A percentile compares a stretch with the other conserved stretches of the same genome.
These are phyloP conservation scores for Phytopythium oedochilum DNA, from an alignment of 352 stramenopile species.

Conservation along the genomic window DNA sequence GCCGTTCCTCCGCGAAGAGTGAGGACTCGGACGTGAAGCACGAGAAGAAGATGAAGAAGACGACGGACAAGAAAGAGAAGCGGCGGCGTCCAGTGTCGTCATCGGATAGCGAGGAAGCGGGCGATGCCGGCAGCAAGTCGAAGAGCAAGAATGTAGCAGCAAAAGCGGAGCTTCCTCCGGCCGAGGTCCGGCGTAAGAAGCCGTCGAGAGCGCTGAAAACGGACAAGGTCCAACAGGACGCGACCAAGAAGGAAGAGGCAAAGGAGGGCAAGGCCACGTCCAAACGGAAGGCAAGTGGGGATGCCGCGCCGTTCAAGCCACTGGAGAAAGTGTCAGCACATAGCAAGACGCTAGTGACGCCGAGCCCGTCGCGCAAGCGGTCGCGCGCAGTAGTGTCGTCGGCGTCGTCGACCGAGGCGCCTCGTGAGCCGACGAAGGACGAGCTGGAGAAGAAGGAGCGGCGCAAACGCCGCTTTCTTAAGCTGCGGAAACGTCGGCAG, in stretches of 20 bases:
- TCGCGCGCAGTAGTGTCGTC: background rate
- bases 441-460: background rate
- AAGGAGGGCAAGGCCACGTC: background rate
- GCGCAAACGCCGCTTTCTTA: background rate
- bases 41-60: background rate
- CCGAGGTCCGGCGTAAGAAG: background rate
- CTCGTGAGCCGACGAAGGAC: background rate
- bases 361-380: slow-evolving; percentile 1
- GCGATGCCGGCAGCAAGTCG: background rate
- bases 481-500: slow-evolving; percentile 1
- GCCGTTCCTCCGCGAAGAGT: background rate
- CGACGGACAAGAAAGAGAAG: background rate
- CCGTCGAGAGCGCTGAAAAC: background rate
- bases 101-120: background rate
- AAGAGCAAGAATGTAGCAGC: background rate
- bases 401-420: background rate
- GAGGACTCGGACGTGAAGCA: background rate
- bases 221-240: background rate
- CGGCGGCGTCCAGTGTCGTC: background rate
- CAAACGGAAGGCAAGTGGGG: background rate
- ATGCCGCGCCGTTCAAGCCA: background rate
- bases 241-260: background rate
- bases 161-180: background rate
- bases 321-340: background rate
- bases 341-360: background rate